A percentile compares a stretch with the other conserved stretches of the same genome.
Evolutionary conservation across 164 flowering plant genomes (phyloP).

Genomic region (Dillenia turbinata): DNA sequence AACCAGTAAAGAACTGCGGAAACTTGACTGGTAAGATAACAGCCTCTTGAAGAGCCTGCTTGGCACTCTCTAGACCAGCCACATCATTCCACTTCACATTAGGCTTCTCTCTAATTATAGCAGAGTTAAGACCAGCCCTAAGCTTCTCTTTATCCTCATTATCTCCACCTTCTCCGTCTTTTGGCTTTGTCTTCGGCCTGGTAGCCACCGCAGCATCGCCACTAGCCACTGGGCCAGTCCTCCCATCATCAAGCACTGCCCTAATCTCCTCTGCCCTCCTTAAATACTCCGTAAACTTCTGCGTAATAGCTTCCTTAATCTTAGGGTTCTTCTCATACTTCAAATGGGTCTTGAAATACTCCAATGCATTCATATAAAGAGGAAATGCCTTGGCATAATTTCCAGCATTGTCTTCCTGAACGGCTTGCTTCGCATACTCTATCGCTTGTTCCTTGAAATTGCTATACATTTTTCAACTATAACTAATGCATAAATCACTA

Average conservation of each 20-base stretch:
- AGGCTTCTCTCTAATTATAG: slow-evolving; percentile 95
- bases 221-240: slow-evolving; percentile 63
- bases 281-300: slow-evolving; percentile 90
- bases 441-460: slow-evolving; percentile 98
- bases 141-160: slow-evolving; percentile 86
- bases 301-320: slow-evolving; percentile 87
- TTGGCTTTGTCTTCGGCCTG: slow-evolving; percentile 70
- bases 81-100: slow-evolving; percentile 97
- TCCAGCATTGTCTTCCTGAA: slow-evolving; percentile 92
- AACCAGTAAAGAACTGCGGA: slow-evolving; percentile 95
- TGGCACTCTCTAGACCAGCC: slow-evolving; percentile 94
- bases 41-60: slow-evolving; percentile 97
- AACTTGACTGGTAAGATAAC: slow-evolving; percentile 94
- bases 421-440: slow-evolving; percentile 95
- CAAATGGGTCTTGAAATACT: slow-evolving; percentile 88
- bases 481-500: too few species aligned
- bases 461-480: slow-evolving; percentile 64
- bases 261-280: slow-evolving; percentile 99
- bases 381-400: slow-evolving; percentile 91
- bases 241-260: slow-evolving; percentile 84
- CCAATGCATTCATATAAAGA: slow-evolving; percentile 93
- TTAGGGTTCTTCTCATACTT: slow-evolving; percentile 98
- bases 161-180: slow-evolving; percentile 58
- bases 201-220: slow-evolving; percentile 88
- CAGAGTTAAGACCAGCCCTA: slow-evolving; percentile 76